phyloP scores from a whole-genome alignment of 257 asterid species.

The Eucommia ulmoides region DNA sequence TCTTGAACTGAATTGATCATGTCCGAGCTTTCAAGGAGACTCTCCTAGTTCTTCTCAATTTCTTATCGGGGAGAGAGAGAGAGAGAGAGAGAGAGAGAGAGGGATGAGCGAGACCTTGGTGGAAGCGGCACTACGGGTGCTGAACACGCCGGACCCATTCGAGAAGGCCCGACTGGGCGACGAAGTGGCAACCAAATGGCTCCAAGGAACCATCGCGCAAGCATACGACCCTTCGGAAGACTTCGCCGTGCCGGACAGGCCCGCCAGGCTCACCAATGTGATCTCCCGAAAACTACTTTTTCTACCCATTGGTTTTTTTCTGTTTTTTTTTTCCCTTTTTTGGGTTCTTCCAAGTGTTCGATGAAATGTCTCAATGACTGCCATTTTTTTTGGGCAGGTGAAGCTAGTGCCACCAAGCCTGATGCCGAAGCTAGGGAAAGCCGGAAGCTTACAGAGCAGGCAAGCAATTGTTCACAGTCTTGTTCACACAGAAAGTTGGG shows the following conservation, averaged over 20 bases:
- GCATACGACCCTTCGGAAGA: slow-evolving; percentile 37
- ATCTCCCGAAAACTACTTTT: not conserved
- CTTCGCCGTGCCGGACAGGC: slow-evolving; percentile 59
- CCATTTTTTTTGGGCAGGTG: slow-evolving; percentile 37
- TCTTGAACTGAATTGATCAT: no score
- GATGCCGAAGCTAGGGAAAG: slow-evolving; percentile 97
- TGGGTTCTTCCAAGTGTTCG: slow-evolving; percentile 23
- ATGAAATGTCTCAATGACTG: slow-evolving; percentile 26
- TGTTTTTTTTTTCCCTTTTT: not conserved
- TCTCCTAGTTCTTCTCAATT: not conserved
- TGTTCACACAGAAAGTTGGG: slow-evolving; percentile 97
- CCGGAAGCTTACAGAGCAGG: slow-evolving; percentile 93
- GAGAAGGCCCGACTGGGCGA: slow-evolving; percentile 83
- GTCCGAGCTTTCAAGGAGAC: no score
- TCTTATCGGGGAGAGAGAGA: not conserved
- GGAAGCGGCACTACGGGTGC: slow-evolving; percentile 69
- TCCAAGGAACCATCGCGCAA: slow-evolving; percentile 31
- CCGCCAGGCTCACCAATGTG: slow-evolving; percentile 57
- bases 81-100: slow-evolving; percentile 17
- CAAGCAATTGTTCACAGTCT: slow-evolving; percentile 94
- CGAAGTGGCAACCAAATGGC: slow-evolving; percentile 66
- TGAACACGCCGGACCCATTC: slow-evolving; percentile 73
- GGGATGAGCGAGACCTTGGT: slow-evolving; percentile 41
- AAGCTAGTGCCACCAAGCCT: slow-evolving; percentile 81
- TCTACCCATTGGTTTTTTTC: not conserved